Evolutionary conservation across 2,329 filamentous ascomycete genomes (phyloP).

Genomic region (Nemania sp.): DNA sequence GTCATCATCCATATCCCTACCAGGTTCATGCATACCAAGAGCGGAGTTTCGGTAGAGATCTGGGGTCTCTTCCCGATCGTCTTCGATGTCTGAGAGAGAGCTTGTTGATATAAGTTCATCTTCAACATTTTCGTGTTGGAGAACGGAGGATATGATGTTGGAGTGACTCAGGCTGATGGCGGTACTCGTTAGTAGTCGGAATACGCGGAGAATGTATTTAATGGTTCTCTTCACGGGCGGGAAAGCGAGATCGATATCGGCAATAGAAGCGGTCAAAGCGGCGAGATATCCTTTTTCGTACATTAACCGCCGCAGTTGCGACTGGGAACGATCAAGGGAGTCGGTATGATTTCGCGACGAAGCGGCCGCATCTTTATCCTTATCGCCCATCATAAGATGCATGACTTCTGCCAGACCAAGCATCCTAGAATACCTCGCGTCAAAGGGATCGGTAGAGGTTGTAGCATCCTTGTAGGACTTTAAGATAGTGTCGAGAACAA

Average conservation of each 20-base stretch:
- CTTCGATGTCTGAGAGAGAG: slow-evolving; percentile 85
- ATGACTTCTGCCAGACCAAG: slow-evolving; percentile 89
- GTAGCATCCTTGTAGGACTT: slow-evolving; percentile 91
- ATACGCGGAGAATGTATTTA: slow-evolving; percentile 91
- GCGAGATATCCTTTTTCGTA: slow-evolving; percentile 96
- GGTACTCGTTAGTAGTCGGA: slow-evolving; percentile 84
- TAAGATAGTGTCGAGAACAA: slow-evolving; percentile 90
- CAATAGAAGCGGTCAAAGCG: slow-evolving; percentile 86
- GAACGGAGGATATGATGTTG: slow-evolving; percentile 71
- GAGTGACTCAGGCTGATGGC: slow-evolving; percentile 83
- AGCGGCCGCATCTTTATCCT: slow-evolving; percentile 62
- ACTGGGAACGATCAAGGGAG: slow-evolving; percentile 63
- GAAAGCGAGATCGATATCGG: slow-evolving; percentile 94
- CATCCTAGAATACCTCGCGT: slow-evolving; percentile 85
- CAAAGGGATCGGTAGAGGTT: slow-evolving; percentile 75
- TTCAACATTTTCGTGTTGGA: slow-evolving; percentile 71
- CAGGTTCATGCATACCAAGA: slow-evolving; percentile 88
- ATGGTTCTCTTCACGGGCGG: slow-evolving; percentile 91
- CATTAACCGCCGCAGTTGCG: slow-evolving; percentile 91
- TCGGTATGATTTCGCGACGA: slow-evolving; percentile 42
- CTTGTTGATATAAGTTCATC: slow-evolving; percentile 88
- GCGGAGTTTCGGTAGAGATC: slow-evolving; percentile 97
- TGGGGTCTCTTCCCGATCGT: slow-evolving; percentile 90
- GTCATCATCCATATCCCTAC: slow-evolving; percentile 69
- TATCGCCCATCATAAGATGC: slow-evolving; percentile 85